Base-by-base conservation (phyloP, 495 filamentous ascomycete genomes). In the Penicillium lagena region DNA sequence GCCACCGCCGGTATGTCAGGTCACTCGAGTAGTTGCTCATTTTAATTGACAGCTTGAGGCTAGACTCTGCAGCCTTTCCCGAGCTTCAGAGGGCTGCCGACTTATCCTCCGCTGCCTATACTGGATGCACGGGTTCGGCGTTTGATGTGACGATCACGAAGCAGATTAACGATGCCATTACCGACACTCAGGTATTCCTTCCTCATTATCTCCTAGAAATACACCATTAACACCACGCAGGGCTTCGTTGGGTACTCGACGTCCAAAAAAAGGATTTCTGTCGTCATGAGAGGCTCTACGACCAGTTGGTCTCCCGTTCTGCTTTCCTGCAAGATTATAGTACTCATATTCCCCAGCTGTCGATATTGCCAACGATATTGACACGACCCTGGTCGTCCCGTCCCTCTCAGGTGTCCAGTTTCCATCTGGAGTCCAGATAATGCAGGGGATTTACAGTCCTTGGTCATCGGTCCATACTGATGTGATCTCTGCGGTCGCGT, bases 331-430 rank as follows among this genome's bases (percentile, higher is more conserved):
- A 12, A 8, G 12, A 1, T 13, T 33, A 31, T 10, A 17, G 22
- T 35, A 22, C 40, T 48, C 8, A 50, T 29, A 17, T 30, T 4
- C 2, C 14, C 1, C 29, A 59, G 60, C 34, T 4, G 45, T 42
- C 9, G 57, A 66, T 38, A 58, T 74, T 28, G 47, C 63, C 32
- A 71, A 67, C 37, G 57, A 67, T 17, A 46, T 72, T 12, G 61
- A 68, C 33, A 60, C 40, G 33, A 56, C 45, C 11, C 37, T 71
- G 29, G 64, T 71, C 29, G 53, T 57, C 13, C 47, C 53, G 1
- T 44, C 40, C 2, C 47, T 62, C 7, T 64, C 63, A 1, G 63
- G 63, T 8, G 56, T 66, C 12, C 49, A 27, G 7, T 64, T 64
- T 42, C 63, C 63, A 7, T 51, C 55, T 7, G 54, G 49, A 12